Base-by-base conservation (phyloP, 495 filamentous ascomycete species). In the Aspergillus campestris region DNA sequence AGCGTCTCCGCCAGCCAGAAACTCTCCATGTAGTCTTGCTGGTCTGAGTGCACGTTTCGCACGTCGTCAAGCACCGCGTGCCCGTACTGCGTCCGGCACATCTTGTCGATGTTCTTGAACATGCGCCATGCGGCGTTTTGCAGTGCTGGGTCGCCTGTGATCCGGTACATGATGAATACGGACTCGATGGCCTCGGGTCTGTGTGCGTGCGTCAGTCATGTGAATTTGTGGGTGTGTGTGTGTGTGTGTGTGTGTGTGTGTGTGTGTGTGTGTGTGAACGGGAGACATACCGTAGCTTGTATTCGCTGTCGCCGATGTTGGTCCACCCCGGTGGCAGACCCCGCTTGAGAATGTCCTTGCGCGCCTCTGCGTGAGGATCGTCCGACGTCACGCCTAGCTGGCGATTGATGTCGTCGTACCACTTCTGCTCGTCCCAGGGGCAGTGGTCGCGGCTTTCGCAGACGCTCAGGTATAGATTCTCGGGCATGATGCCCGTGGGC, bases 1-100 rank as follows among this genome's bases (percentile, higher is more conserved):
- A 94, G 66, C 12, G 89, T 92, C 65, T 94, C 88, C 6, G 86
- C 82, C 43, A 79, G 59, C 75, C 74, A 78, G 49, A 75, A 78
- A 40, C 72, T 77, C 55, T 78, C 74, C 74, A 78, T 78, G 27
- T 70, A 67, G 42, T 78, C 69, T 28, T 60, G 50, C 30, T 69
- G 59, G 12, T 36, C 41, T 2, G 70, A 53, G 7, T 59, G 40
- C 0, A 38, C 44, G 28, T 61, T 49, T 10, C 65, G 72, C 40
- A 87, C 82, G 46, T 84, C 75, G 7, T 59, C 44, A 12, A 86
- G 77, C 6, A 76, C 73, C 11, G 82, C 74, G 61, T 80, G 70
- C 12, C 71, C 83, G 42, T 67, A 67, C 9, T 74, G 64, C 0
- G 82, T 83, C 38, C 69, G 69, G 3, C 83, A 85, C 32, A 70